Evolutionary conservation across 192 early-diverging fungal genomes (phyloP).

Genomic region (Endogone sp.): DNA sequence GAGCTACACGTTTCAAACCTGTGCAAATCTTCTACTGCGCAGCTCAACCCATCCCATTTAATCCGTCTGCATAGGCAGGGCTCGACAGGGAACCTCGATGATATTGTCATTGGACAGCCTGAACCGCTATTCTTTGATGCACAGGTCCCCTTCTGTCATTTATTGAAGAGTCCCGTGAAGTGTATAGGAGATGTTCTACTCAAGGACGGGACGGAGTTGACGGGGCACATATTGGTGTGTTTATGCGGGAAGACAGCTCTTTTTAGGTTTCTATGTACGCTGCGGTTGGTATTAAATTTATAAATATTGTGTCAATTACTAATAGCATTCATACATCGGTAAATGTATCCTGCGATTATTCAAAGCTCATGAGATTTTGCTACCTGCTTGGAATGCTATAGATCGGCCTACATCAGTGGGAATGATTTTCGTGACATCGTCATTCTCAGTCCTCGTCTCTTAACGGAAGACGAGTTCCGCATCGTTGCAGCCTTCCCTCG

Average conservation of each 20-base stretch:
- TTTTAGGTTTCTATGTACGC: too few relatives aligned
- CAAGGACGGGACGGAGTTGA: conserved; percentile 19
- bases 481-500: conserved; percentile 37
- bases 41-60: too few relatives aligned
- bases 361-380: too few relatives aligned
- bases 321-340: conserved; percentile 19
- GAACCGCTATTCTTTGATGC: background rate
- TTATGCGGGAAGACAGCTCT: conserved; percentile 18
- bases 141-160: conserved; percentile 26
- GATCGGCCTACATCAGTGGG: conserved; percentile 30
- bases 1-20: too few relatives aligned
- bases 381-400: too few relatives aligned
- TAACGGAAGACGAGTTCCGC: conserved; percentile 33
- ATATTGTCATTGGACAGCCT: background rate
- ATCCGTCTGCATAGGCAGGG: too few relatives aligned
- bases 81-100: background rate
- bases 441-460: conserved; percentile 30
- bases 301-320: conserved; percentile 29
- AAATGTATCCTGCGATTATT: too few relatives aligned
- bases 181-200: conserved; percentile 12
- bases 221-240: conserved; percentile 43
- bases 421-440: conserved; percentile 47
- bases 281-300: too few relatives aligned
- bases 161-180: conserved; percentile 17
- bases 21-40: too few relatives aligned